Percentiles rank a stretch among this genome's conserved stretches.
These are phyloP conservation scores for Beta corolliflora DNA, from an alignment of 179 eudicot genomes.

Conservation along the genomic window DNA sequence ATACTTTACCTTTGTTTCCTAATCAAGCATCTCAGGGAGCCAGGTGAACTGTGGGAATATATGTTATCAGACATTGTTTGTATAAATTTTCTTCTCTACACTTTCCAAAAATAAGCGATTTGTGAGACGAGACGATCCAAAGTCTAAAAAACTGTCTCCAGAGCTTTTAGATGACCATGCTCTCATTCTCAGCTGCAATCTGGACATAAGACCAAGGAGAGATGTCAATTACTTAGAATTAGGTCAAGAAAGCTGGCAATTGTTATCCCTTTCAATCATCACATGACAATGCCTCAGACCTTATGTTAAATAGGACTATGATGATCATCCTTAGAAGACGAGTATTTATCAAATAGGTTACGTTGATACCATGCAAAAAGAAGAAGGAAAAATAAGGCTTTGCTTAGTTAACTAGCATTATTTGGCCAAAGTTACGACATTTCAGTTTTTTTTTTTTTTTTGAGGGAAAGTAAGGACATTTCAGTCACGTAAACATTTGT, in stretches of 20 bases:
- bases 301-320: no score
- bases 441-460: no score
- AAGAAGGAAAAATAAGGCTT: no score
- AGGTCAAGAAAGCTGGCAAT: background rate
- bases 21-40: background rate
- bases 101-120: background rate
- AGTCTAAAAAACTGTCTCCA: background rate
- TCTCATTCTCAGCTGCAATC: constrained; percentile 19
- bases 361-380: no score
- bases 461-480: no score
- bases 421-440: no score
- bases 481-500: no score
- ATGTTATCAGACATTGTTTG: background rate
- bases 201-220: constrained; percentile 1
- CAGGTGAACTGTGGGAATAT: background rate
- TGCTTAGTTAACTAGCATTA: no score
- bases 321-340: no score
- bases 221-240: background rate
- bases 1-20: constrained; percentile 12
- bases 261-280: background rate
- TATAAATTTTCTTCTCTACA: background rate
- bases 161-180: background rate
- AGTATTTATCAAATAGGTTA: no score
- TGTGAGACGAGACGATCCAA: background rate
- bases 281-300: background rate